Evolutionary conservation across 2,329 filamentous ascomycete genomes (phyloP).

Genomic region (Diaporthe citri): DNA sequence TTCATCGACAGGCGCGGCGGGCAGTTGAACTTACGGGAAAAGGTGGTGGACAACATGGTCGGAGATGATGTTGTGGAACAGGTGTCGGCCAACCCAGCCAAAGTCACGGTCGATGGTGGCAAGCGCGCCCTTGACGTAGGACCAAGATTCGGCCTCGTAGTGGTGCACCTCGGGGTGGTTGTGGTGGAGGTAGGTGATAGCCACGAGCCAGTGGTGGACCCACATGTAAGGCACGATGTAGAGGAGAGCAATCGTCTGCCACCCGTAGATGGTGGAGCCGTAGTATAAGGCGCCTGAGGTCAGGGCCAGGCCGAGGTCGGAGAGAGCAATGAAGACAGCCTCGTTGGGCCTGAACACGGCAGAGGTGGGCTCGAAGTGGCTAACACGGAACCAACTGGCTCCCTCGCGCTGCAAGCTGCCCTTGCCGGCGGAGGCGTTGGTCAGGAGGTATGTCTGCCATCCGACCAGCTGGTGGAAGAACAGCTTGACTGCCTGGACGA

Average conservation of each 20-base stretch:
- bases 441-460: constrained; percentile 73
- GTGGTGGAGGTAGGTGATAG: constrained; percentile 82
- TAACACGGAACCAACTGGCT: constrained; percentile 56
- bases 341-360: constrained; percentile 72
- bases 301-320: constrained; percentile 70
- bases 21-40: constrained; percentile 60
- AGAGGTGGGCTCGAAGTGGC: constrained; percentile 73
- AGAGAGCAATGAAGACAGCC: constrained; percentile 66
- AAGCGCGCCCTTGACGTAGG: constrained; percentile 71
- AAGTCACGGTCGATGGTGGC: constrained; percentile 75
- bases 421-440: constrained; percentile 66
- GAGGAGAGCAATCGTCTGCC: constrained; percentile 67
- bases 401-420: constrained; percentile 61
- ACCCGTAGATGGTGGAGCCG: constrained; percentile 65
- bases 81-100: constrained; percentile 72
- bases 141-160: constrained; percentile 71
- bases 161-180: constrained; percentile 71
- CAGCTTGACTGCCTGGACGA: constrained; percentile 66
- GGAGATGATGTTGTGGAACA: constrained; percentile 76
- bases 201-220: constrained; percentile 80
- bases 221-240: constrained; percentile 76
- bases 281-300: constrained; percentile 65
- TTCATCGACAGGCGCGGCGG: background rate
- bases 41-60: constrained; percentile 74
- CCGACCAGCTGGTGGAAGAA: constrained; percentile 73